Percentiles rank a stretch among this genome's conserved stretches.
These are phyloP conservation scores for Claviceps spartinae DNA, from an alignment of 2,329 filamentous ascomycete species.

Conservation along the genomic window DNA sequence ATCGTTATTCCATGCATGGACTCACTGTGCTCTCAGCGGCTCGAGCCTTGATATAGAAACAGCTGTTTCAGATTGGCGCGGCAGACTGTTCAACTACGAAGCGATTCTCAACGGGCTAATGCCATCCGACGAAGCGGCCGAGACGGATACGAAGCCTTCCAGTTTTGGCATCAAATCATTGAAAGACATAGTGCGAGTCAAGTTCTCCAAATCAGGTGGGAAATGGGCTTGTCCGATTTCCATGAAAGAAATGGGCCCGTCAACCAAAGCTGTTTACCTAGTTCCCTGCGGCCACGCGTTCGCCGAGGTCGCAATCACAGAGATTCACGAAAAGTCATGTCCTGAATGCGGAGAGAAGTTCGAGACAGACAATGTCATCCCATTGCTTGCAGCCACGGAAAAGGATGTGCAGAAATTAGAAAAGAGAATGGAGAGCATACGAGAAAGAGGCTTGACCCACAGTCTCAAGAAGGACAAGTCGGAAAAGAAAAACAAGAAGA, in stretches of 20 bases:
- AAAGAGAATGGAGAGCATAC: conserved; percentile 54
- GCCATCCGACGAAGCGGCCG: conserved; percentile 44
- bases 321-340: conserved; percentile 52
- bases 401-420: conserved; percentile 56
- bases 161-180: conserved; percentile 58
- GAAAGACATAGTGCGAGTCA: conserved; percentile 76
- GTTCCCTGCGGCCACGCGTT: conserved; percentile 95
- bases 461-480: conserved; percentile 70
- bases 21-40: conserved; percentile 74
- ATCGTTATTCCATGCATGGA: conserved; percentile 76
- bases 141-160: conserved; percentile 23
- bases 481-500: conserved; percentile 44
- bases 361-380: conserved; percentile 61
- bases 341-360: conserved; percentile 67
- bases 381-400: conserved; percentile 60
- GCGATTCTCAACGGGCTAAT: conserved; percentile 55
- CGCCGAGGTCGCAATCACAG: conserved; percentile 70
- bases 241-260: conserved; percentile 69
- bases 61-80: conserved; percentile 72
- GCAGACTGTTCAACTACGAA: conserved; percentile 90
- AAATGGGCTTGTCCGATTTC: conserved; percentile 78
- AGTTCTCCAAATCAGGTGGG: conserved; percentile 43
- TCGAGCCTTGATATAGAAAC: conserved; percentile 54
- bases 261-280: conserved; percentile 70
- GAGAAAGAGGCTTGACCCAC: conserved; percentile 63